Evolutionary conservation across 1,284 basidiomycete genomes (phyloP).

Genomic region (Grifola frondosa): DNA sequence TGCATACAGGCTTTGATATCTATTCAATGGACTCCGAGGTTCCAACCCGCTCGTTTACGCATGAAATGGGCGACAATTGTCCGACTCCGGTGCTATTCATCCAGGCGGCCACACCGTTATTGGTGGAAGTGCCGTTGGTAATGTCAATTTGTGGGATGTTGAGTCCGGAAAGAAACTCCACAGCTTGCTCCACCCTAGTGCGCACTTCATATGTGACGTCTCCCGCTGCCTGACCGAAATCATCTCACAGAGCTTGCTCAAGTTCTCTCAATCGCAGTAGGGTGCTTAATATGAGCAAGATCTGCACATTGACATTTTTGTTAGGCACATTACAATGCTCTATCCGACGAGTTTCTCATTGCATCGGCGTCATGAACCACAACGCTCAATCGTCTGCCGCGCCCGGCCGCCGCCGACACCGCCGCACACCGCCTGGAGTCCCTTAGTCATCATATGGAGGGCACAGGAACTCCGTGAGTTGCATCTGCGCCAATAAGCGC

Average conservation of each 20-base stretch:
- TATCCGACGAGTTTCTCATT: background rate
- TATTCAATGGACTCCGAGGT: background rate
- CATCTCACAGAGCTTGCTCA: background rate
- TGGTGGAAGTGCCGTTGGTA: background rate
- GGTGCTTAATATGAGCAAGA: too few species aligned
- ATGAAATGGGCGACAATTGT: background rate
- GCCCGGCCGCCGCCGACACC: too few species aligned
- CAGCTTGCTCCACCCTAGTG: background rate
- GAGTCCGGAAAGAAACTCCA: background rate
- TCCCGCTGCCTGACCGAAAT: background rate
- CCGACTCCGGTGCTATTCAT: slow-evolving; percentile 5
- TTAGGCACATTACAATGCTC: slow-evolving; percentile 5
- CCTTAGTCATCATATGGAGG: too few species aligned
- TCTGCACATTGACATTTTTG: too few species aligned
- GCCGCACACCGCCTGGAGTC: too few species aligned
- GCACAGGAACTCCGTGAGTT: too few species aligned
- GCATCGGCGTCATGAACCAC: slow-evolving; percentile 2
- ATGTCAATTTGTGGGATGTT: background rate
- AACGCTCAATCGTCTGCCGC: background rate
- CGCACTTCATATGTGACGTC: background rate
- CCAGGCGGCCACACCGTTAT: slow-evolving; percentile 6
- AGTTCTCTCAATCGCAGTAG: slow-evolving; percentile 1
- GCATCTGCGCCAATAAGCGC: too few species aligned
- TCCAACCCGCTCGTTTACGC: background rate
- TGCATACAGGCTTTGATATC: background rate